Base-by-base conservation (phyloP, 2,329 filamentous ascomycete species). In the Domatiomyces globalis region DNA sequence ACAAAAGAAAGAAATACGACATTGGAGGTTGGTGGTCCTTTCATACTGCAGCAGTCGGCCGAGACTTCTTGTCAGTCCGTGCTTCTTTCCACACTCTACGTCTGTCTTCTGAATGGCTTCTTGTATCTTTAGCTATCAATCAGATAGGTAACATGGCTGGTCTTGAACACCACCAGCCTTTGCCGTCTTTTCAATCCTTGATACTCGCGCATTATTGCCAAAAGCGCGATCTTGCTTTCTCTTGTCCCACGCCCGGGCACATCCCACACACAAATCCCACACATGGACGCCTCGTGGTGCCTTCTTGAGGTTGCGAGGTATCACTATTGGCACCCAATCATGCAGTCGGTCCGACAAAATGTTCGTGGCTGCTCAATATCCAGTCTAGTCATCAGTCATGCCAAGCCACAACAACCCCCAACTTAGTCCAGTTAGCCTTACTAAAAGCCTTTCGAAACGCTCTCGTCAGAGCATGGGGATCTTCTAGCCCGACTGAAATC, bases 401-500 rank as follows among this genome's bases (percentile, higher is more conserved):
- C 33, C 33, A 39, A 15, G 15, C 33, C 12, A 39, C 33, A 7
- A 39, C 33, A 10, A 39, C 33, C 33, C 33, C 33, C 10, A 39
- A 15, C 33, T 39, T 39, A 39, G 33, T 39, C 33, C 33, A 39
- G 15, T 39, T 39, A 39, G 33, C 33, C 33, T 39, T 39, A 15
- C 33, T 39, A 15, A 39, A 39, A 5, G 33, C 33, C 33, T 39
- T 39, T 39, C 33, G 33, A 15, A 39, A 39, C 33, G 33, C 33
- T 15, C 33, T 39, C 8, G 12, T 15, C 33, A 39, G 33, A 2
- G 33, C 44, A 5, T 39, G 33, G 15, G 45, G 49, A 6, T 57
- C 52, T 45, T 59, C 57, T 20, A 58, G 27, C 12, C 56, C 57
- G 2, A 52, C 57, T 10, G 50, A 50, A n/a, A 59, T 54, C 46